These are phyloP conservation scores for Leccinum incarnatum DNA, from an alignment of 768 basidiomycete genomes.

Conservation along the genomic window DNA sequence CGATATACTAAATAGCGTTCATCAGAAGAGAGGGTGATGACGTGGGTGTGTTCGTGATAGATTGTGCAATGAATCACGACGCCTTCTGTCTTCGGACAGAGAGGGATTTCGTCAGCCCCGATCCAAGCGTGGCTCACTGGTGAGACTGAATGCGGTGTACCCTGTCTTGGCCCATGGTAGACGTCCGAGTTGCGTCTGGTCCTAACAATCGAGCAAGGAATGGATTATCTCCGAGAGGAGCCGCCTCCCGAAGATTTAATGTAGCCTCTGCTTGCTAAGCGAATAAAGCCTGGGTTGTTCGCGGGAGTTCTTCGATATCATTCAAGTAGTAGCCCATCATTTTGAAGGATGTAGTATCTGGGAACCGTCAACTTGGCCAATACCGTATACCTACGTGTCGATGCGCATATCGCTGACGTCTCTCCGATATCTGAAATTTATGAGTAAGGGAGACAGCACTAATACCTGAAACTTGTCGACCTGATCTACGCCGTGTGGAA, in stretches of 20 bases:
- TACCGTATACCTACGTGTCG: constrained; percentile 61
- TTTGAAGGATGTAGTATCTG: constrained; percentile 83
- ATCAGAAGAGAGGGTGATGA: constrained; percentile 50
- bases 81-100: constrained; percentile 50
- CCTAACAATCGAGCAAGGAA: constrained; percentile 67
- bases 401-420: constrained; percentile 86
- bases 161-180: constrained; percentile 60
- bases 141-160: constrained; percentile 71
- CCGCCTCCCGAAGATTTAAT: constrained; percentile 78
- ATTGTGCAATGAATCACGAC: constrained; percentile 70
- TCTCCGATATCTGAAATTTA: constrained; percentile 61
- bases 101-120: background rate
- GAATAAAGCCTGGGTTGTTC: constrained; percentile 14
- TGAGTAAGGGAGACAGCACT: constrained; percentile 27
- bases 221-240: constrained; percentile 54
- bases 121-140: constrained; percentile 50
- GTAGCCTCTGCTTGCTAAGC: constrained; percentile 80
- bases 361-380: constrained; percentile 5
- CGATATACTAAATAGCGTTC: constrained; percentile 65
- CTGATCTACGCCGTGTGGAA: constrained; percentile 52
- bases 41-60: constrained; percentile 26
- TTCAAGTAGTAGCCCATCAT: constrained; percentile 67
- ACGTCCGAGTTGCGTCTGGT: constrained; percentile 58
- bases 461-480: constrained; percentile 76
- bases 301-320: constrained; percentile 55